Evolutionary conservation across 1,284 basidiomycete species (phyloP).

Genomic region (Leccinum pachyderme): DNA sequence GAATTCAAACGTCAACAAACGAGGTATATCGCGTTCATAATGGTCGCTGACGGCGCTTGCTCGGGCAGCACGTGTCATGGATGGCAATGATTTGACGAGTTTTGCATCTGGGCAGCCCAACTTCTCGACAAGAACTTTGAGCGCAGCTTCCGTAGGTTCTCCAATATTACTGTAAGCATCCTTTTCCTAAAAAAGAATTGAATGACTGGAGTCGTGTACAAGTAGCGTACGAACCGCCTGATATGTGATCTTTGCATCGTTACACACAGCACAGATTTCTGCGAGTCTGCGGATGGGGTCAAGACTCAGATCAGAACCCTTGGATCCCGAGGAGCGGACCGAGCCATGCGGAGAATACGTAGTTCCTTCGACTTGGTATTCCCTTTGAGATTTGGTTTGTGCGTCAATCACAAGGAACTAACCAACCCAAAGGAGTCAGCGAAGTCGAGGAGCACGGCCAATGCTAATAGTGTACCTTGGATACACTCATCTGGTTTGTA

Average conservation of each 20-base stretch:
- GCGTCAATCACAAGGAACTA: constrained; percentile 77
- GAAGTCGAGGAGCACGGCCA: not conserved
- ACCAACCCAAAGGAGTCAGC: constrained; percentile 8
- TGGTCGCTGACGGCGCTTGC: constrained; percentile 84
- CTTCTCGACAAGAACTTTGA: constrained; percentile 94
- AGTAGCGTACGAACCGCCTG: constrained; percentile 54
- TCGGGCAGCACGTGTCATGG: constrained; percentile 60
- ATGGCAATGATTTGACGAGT: constrained; percentile 53
- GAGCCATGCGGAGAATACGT: constrained; percentile 85
- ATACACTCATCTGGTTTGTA: constrained; percentile 95
- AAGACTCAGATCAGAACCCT: constrained; percentile 59
- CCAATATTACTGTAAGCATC: constrained; percentile 82
- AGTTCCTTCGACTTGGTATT: constrained; percentile 84
- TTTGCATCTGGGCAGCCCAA: constrained; percentile 60
- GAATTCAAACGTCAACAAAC: constrained; percentile 94
- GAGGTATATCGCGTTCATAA: constrained; percentile 72
- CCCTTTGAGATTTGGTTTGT: constrained; percentile 50
- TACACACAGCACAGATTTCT: constrained; percentile 90
- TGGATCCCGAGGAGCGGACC: constrained; percentile 65
- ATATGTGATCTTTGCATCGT: constrained; percentile 90
- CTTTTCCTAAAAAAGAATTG: constrained; percentile 59
- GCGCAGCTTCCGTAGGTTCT: constrained; percentile 95
- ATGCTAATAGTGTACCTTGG: constrained; percentile 52
- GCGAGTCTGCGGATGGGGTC: constrained; percentile 80
- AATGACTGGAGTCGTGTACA: constrained; percentile 6